A percentile compares a stretch with the other conserved stretches of the same genome.
phyloP scores from a whole-genome alignment of 2,329 filamentous ascomycete species.

The Colletotrichum caudatum region DNA sequence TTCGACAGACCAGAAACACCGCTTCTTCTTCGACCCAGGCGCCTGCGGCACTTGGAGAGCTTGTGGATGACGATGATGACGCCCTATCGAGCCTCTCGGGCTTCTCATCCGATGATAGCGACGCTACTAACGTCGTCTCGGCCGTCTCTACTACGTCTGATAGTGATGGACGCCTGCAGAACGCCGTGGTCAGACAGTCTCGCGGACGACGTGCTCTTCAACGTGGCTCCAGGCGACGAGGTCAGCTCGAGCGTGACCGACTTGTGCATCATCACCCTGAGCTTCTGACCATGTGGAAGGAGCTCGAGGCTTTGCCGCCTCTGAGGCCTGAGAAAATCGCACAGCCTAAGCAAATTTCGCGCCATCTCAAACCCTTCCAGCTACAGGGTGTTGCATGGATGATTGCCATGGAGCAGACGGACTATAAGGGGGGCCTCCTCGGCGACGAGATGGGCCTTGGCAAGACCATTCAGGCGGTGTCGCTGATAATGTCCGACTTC shows the following conservation, averaged over 20 bases:
- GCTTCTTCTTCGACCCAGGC: constrained; percentile 3
- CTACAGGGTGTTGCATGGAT: constrained; percentile 96
- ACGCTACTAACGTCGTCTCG: constrained; percentile 10
- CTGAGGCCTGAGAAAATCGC: constrained; percentile 72
- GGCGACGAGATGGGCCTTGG: constrained; percentile 99
- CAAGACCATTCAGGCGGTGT: constrained; percentile 98
- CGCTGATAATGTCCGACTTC: constrained; percentile 97
- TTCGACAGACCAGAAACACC: constrained; percentile 7
- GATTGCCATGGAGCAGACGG: constrained; percentile 85
- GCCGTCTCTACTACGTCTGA: constrained; percentile 11
- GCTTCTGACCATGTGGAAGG: constrained; percentile 86
- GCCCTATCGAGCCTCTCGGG: constrained; percentile 22
- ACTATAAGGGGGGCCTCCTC: constrained; percentile 89
- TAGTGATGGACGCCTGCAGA: constrained; percentile 8
- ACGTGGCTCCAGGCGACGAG: constrained; percentile 44
- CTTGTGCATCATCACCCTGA: constrained; percentile 83
- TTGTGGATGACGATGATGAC: constrained; percentile 19
- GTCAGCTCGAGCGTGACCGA: constrained; percentile 68
- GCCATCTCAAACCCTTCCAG: constrained; percentile 92
- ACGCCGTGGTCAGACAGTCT: constrained; percentile 42
- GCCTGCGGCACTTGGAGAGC: background rate
- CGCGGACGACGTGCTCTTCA: constrained; percentile 51
- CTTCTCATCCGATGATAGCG: background rate
- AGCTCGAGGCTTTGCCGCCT: constrained; percentile 75
- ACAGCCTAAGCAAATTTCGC: constrained; percentile 82